These are phyloP conservation scores for Grosmannia clavigera DNA, from an alignment of 2,329 filamentous ascomycete genomes.

Conservation along the genomic window DNA sequence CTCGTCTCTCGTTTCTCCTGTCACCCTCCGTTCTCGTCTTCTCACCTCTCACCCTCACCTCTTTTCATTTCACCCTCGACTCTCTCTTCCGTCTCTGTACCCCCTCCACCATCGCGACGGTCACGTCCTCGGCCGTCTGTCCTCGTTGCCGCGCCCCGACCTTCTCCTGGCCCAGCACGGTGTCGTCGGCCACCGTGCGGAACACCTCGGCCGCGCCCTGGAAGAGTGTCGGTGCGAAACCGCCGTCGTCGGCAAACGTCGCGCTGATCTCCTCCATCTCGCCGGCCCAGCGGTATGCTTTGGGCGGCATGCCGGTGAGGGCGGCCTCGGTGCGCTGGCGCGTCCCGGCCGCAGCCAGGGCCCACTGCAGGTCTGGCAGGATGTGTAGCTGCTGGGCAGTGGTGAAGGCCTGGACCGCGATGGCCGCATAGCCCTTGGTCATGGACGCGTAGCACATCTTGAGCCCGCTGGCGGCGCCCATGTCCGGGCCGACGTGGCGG, in stretches of 20 bases:
- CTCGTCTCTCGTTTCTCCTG: neutral
- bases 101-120: conserved; percentile 13
- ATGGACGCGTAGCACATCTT: conserved; percentile 55
- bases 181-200: conserved; percentile 46
- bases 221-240: conserved; percentile 46
- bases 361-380: conserved; percentile 41
- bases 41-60: neutral
- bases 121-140: conserved; percentile 31
- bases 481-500: conserved; percentile 31
- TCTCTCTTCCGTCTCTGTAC: conserved; percentile 5
- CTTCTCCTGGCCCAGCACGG: conserved; percentile 46
- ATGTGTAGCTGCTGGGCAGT: conserved; percentile 55
- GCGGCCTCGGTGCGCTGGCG: conserved; percentile 33
- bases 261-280: conserved; percentile 67
- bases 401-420: conserved; percentile 59
- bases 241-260: conserved; percentile 52
- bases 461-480: conserved; percentile 46
- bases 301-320: conserved; percentile 47
- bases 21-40: too few species aligned
- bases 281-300: conserved; percentile 65
- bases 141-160: conserved; percentile 43
- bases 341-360: conserved; percentile 34
- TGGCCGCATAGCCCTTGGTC: conserved; percentile 52
- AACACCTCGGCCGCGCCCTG: conserved; percentile 49
- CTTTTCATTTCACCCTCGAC: too few species aligned